These are phyloP conservation scores for Blastomyces gilchristii DNA, from an alignment of 2,329 filamentous ascomycete genomes.

Conservation along the genomic window DNA sequence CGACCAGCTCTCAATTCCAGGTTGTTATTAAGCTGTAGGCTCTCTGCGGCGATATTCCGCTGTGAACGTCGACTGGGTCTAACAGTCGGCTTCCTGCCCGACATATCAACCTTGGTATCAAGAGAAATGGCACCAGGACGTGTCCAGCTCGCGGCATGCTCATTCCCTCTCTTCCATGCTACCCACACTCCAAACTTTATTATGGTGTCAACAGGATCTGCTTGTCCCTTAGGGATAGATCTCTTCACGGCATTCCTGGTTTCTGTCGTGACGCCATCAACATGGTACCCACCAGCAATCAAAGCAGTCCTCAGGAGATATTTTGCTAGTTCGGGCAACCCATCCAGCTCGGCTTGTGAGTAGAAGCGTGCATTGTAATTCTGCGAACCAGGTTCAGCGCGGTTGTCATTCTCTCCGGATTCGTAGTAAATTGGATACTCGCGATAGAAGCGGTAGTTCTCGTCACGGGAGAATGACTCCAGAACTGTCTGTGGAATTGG, in stretches of 20 bases:
- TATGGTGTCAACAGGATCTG: constrained; percentile 51
- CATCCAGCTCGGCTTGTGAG: constrained; percentile 52
- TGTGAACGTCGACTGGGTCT: constrained; percentile 48
- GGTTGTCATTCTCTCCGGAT: constrained; percentile 44
- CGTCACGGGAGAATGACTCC: constrained; percentile 46
- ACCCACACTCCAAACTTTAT: constrained; percentile 55
- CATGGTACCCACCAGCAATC: constrained; percentile 47
- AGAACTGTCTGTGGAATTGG: constrained; percentile 50
- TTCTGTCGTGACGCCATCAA: constrained; percentile 51
- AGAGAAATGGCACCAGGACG: constrained; percentile 46
- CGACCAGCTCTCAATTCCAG: constrained; percentile 31
- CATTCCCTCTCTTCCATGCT: constrained; percentile 58
- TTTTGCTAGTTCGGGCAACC: constrained; percentile 48
- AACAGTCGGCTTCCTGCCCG: constrained; percentile 46
- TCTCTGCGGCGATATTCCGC: constrained; percentile 39
- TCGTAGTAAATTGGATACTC: constrained; percentile 49
- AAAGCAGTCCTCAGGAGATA: constrained; percentile 55
- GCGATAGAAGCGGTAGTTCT: constrained; percentile 44
- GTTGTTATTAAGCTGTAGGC: constrained; percentile 23
- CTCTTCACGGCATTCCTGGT: constrained; percentile 50
- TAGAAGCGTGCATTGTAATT: constrained; percentile 53
- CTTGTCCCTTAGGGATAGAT: constrained; percentile 53
- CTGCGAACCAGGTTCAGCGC: constrained; percentile 41
- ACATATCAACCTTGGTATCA: constrained; percentile 38
- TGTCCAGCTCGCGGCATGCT: constrained; percentile 52